These are phyloP conservation scores for Carnegiea gigantea DNA, from an alignment of 179 eudicot species.

Conservation along the genomic window DNA sequence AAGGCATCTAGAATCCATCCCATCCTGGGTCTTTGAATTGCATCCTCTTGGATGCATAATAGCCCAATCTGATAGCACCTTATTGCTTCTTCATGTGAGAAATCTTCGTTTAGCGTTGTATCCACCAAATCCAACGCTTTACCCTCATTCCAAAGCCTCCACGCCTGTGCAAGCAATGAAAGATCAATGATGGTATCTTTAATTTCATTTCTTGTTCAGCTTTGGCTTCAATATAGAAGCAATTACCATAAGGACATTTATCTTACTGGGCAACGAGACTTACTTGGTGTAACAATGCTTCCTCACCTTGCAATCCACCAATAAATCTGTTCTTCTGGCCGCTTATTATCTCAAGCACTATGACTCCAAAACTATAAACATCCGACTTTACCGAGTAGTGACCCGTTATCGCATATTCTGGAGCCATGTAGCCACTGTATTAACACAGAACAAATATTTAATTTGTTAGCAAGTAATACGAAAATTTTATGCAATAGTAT, in stretches of 20 bases:
- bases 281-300: not conserved
- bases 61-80: conserved; percentile 44
- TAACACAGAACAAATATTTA: not conserved
- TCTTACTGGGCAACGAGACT: not conserved
- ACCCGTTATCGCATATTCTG: conserved; percentile 7
- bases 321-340: not conserved
- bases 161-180: conserved; percentile 27
- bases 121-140: conserved; percentile 34
- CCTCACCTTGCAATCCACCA: not conserved
- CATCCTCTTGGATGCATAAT: conserved; percentile 42
- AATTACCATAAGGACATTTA: not conserved
- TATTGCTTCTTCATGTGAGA: conserved; percentile 11
- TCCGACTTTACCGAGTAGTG: not conserved
- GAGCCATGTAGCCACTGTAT: conserved; percentile 7
- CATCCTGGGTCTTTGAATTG: conserved; percentile 38
- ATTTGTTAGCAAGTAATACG: not conserved
- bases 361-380: not conserved
- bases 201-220: not conserved
- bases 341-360: not conserved
- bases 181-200: not conserved
- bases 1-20: conserved; percentile 11
- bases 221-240: not conserved
- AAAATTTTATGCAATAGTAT: not conserved
- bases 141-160: conserved; percentile 46
- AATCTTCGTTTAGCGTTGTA: conserved; percentile 20